Base-by-base conservation (phyloP, 179 eudicot species). In the Nepenthes alata region DNA sequence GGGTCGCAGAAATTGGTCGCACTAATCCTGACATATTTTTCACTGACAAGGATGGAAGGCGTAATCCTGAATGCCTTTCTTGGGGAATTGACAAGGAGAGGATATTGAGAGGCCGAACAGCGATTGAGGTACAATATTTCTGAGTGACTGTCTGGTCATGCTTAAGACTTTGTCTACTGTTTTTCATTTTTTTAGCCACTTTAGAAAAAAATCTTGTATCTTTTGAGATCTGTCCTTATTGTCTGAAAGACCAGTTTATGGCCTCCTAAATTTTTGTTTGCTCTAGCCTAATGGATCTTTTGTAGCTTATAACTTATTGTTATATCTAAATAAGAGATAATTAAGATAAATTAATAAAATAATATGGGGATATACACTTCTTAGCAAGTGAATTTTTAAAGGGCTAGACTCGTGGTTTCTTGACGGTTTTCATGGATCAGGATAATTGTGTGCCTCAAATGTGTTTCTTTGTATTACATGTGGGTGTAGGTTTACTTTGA, bases 51-150 rank as follows among this genome's bases (percentile, higher is more conserved):
- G 86, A 83, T 60, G 95, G 98, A 68, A 80, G 98, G 65, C 86
- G 87, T 59, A 89, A 91, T 73, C 80, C 87, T 53, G 98, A 91
- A 79, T 91, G 96, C 63, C 93, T 91, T 60, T 86, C 98, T 50
- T 91, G 98, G 96, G 98, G 98, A 50, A 77, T 86, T 49, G 98
- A 91, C 71, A 91, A 83, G 81, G 96, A 91, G 71, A 77, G 98
- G 57, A 90, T 89, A 67, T 76, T 91, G 62, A 76, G 85, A 77
- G 96, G 98, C 50, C 91, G 98, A 61, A 89, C 96, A 44, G 96
- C 95, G 65, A 67, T 85, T 58, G 98, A 91, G 95, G 98, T 91
- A 81, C 15, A 9, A 54, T 38, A 54, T 55, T 54, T 10, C n/a
- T 10, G 45, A 4, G 45, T 41, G 12, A 52, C 35, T 35, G 13